Base-by-base conservation (phyloP, 179 eudicot genomes). In the Gypsophila paniculata region DNA sequence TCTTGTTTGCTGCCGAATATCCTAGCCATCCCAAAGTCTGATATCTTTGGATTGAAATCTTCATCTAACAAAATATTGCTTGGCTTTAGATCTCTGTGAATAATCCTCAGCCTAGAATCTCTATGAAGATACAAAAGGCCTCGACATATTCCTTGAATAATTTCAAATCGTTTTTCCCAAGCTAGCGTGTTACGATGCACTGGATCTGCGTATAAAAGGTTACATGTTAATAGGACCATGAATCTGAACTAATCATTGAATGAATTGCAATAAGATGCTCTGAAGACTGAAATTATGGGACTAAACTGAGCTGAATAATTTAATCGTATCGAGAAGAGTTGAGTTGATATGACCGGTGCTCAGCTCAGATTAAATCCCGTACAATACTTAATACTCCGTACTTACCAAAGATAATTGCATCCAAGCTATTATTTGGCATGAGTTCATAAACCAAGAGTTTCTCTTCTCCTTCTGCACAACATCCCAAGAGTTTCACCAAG, bases 1-100 rank as follows among this genome's bases (percentile, higher is more conserved):
- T 69, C 69, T 66, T 79, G 79, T 46, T 85, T 75, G 51, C 78
- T 82, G 15, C 85, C 83, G 2, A 85, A 85, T 23, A 84, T 83
- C 67, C 85, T 81, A 25, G 90, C 91, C 85, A 85, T 76, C 61
- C 88, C 91, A 65, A 87, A 87, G 72, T 87, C 91, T 10, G 91
- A 83, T 18, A 87, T 87, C 71, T 87, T 87, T 9, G 86, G 88
- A 67, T 78, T 76, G 74, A 80, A 81, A 12, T 87, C 85, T 46
- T 67, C 78, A 34, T 87, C 88, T 18, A 87, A 77, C 73, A 87
- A 66, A 61, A 87, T 80, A 69, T 87, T 87, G 68, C 88, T 85
- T n/a, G 86, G 81, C 74, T 87, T 87, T n/a, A 87, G 69, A 73
- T 87, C 90, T 65, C 90, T 70, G 29, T 85, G 90, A 73, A 85